A percentile compares a stretch with the other conserved stretches of the same genome.
Evolutionary conservation across 129 eudicot species (phyloP).

Genomic region (Centrapalus pauciflorus): DNA sequence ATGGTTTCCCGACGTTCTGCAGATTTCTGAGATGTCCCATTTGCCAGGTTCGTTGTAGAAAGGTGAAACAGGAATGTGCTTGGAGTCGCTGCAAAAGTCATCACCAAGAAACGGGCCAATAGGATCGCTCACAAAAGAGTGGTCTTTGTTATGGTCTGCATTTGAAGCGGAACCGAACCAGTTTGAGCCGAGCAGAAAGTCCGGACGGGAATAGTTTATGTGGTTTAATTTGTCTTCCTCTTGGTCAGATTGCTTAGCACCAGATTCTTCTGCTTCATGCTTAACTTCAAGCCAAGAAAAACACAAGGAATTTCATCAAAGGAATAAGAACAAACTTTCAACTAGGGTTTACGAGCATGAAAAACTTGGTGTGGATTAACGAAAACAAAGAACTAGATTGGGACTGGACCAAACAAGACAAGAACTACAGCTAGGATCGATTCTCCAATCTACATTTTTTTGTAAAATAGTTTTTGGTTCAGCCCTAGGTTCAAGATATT

Average conservation of each 20-base stretch:
- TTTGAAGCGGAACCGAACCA: slow-evolving; percentile 43
- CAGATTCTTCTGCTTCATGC: slow-evolving; percentile 40
- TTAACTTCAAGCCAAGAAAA: slow-evolving; percentile 35
- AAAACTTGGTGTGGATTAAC: too few relatives aligned
- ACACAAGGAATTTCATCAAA: not conserved
- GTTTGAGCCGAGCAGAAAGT: slow-evolving; percentile 50
- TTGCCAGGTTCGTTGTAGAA: slow-evolving; percentile 18
- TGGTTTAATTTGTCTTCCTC: slow-evolving; percentile 31
- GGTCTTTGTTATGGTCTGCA: slow-evolving; percentile 37
- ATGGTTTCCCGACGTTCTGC: slow-evolving; percentile 12
- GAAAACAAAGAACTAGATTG: too few relatives aligned
- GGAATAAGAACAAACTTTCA: not conserved
- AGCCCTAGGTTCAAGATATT: too few relatives aligned
- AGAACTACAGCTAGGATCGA: too few relatives aligned
- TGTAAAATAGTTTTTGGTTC: too few relatives aligned
- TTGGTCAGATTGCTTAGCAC: slow-evolving; percentile 19
- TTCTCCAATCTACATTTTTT: too few relatives aligned
- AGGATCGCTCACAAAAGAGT: slow-evolving; percentile 38
- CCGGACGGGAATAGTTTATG: slow-evolving; percentile 51
- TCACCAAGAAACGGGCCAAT: slow-evolving; percentile 49
- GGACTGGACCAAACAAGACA: too few relatives aligned
- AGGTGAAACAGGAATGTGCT: slow-evolving; percentile 21
- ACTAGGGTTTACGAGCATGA: too few relatives aligned
- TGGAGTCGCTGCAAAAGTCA: slow-evolving; percentile 40
- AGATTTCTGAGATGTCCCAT: slow-evolving; percentile 33